Evolutionary conservation across 768 basidiomycete species (phyloP).

Genomic region (Tricholoma terreum): DNA sequence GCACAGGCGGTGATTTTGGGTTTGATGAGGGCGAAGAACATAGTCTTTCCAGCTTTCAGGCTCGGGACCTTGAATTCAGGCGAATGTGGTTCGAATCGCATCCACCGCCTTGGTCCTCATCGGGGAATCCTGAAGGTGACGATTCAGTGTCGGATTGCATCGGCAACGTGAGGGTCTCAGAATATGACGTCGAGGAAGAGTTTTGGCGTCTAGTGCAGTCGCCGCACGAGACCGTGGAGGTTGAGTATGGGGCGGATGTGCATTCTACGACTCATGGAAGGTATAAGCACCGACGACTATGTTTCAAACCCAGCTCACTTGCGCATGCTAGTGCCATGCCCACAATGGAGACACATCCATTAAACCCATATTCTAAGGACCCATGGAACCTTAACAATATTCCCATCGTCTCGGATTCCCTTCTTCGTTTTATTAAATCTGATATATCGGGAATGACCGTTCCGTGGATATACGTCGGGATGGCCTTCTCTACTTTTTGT

Average conservation of each 20-base stretch:
- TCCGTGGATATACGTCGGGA: constrained; percentile 98
- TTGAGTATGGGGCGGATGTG: constrained; percentile 99
- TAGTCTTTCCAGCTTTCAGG: constrained; percentile 86
- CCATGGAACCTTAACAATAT: constrained; percentile 99
- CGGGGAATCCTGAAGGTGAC: constrained; percentile 32
- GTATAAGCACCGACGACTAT: constrained; percentile 39
- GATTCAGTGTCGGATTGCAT: constrained; percentile 54
- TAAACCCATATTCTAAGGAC: constrained; percentile 83
- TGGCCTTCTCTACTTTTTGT: constrained; percentile 98
- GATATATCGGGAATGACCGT: constrained; percentile 99
- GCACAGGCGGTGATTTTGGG: constrained; percentile 93
- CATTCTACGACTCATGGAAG: constrained; percentile 97
- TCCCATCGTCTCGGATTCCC: constrained; percentile 87
- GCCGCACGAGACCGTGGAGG: constrained; percentile 86
- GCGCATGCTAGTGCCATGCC: constrained; percentile 79
- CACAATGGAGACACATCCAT: constrained; percentile 89
- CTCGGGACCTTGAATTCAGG: constrained; percentile 86
- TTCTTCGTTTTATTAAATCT: constrained; percentile 95
- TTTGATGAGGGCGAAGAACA: constrained; percentile 99
- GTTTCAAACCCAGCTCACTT: constrained; percentile 2
- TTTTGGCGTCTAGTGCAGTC: constrained; percentile 97
- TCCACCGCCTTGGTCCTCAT: constrained; percentile 42
- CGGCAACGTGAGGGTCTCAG: constrained; percentile 68
- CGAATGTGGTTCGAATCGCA: constrained; percentile 85
- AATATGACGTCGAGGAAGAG: constrained; percentile 90